Evolutionary conservation across 2,329 filamentous ascomycete genomes (phyloP).

Genomic region (Colletotrichum chrysophilum): DNA sequence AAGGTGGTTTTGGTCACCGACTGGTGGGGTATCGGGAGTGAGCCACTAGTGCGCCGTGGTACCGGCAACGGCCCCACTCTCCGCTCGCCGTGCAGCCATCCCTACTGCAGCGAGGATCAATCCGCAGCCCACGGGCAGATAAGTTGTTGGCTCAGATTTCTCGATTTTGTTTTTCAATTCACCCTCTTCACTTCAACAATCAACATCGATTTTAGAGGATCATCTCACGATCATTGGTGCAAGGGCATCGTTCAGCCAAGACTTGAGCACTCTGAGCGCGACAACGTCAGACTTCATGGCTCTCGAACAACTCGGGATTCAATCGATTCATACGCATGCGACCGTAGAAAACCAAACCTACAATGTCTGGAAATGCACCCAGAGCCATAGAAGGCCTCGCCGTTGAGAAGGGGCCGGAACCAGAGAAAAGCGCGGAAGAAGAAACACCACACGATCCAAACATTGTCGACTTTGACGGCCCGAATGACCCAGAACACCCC

Average conservation of each 20-base stretch:
- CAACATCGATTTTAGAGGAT: rapidly evolving
- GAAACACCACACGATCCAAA: conserved; percentile 25
- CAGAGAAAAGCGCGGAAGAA: neutral
- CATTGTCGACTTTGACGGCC: conserved; percentile 55
- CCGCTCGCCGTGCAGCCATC: neutral
- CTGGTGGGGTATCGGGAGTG: neutral
- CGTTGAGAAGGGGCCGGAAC: neutral
- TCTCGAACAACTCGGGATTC: neutral
- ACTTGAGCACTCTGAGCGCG: neutral
- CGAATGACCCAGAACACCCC: conserved; percentile 55
- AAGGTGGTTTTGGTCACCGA: neutral
- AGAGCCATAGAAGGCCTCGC: neutral
- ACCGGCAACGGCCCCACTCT: neutral
- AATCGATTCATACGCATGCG: neutral
- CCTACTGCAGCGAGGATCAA: neutral
- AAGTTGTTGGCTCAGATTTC: neutral
- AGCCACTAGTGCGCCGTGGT: neutral
- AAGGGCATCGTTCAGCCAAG: neutral
- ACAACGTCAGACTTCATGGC: neutral
- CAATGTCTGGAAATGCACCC: neutral
- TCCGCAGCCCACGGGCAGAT: neutral
- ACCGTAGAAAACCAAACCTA: neutral
- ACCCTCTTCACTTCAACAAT: neutral
- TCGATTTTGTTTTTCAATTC: neutral
- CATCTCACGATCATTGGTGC: neutral